phyloP scores from a whole-genome alignment of 768 basidiomycete species.

The Rhizopogon salebrosus region DNA sequence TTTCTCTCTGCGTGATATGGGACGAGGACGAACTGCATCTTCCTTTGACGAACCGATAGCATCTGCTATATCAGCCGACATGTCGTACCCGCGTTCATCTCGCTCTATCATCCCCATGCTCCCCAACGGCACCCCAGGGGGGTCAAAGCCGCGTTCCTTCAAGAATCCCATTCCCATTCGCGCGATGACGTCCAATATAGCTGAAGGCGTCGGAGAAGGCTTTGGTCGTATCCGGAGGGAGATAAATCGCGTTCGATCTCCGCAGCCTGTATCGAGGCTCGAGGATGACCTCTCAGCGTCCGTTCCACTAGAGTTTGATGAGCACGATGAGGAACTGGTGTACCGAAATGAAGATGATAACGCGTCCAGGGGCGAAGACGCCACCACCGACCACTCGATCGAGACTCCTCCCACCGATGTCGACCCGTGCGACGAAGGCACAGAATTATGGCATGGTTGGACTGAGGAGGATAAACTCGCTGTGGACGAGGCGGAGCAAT shows the following conservation, averaged over 20 bases:
- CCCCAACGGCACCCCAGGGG: constrained; percentile 58
- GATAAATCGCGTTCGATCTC: constrained; percentile 47
- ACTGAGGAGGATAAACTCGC: constrained; percentile 24
- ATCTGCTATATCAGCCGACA: constrained; percentile 60
- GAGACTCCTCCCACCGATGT: constrained; percentile 34
- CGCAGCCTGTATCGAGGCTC: constrained; percentile 26
- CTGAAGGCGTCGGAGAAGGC: constrained; percentile 55
- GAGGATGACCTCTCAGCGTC: constrained; percentile 20
- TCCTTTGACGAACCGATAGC: constrained; percentile 72
- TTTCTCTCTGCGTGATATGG: constrained; percentile 39
- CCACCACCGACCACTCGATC: constrained; percentile 23
- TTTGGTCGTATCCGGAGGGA: constrained; percentile 55
- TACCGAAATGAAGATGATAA: constrained; percentile 20
- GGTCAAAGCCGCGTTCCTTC: constrained; percentile 33
- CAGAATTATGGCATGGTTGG: constrained; percentile 18
- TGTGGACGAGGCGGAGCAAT: constrained; percentile 26
- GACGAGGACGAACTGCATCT: constrained; percentile 39
- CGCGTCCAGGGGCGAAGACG: constrained; percentile 21
- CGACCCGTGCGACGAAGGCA: constrained; percentile 6
- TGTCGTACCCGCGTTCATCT: constrained; percentile 42
- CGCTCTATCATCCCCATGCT: constrained; percentile 65
- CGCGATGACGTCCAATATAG: constrained; percentile 42
- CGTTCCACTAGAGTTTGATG: constrained; percentile 53
- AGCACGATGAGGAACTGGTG: constrained; percentile 62
- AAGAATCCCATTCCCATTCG: constrained; percentile 54